These are phyloP conservation scores for Pichia membranifaciens DNA, from an alignment of 805 yeast species.

Conservation along the genomic window DNA sequence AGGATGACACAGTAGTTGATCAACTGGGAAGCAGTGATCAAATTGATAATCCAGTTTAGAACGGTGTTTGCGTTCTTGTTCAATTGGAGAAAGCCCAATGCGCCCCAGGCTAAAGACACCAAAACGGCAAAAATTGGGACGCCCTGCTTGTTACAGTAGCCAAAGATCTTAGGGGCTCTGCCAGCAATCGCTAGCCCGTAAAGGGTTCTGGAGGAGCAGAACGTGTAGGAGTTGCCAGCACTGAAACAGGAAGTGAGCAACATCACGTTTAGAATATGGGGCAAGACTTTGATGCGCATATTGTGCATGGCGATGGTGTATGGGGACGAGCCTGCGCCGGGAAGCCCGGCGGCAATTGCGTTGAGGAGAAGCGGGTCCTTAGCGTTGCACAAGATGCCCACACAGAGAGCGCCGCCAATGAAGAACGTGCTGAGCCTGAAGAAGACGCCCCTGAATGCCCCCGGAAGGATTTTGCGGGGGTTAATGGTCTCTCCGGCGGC, in stretches of 20 bases:
- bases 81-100: conserved; percentile 61
- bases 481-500: conserved; percentile 42
- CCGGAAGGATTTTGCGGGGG: conserved; percentile 41
- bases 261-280: conserved; percentile 70
- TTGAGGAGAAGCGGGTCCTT: conserved; percentile 33
- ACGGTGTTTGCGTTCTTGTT: conserved; percentile 57
- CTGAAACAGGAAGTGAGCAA: conserved; percentile 69
- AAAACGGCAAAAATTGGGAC: conserved; percentile 64
- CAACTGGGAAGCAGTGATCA: conserved; percentile 65
- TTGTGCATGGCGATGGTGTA: conserved; percentile 75
- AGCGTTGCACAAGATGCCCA: conserved; percentile 39
- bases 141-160: conserved; percentile 59
- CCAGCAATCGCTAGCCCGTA: conserved; percentile 67
- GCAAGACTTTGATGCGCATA: conserved; percentile 57
- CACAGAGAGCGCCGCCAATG: conserved; percentile 44
- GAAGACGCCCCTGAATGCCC: conserved; percentile 42
- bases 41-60: conserved; percentile 64
- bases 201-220: conserved; percentile 59
- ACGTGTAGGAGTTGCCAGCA: conserved; percentile 77
- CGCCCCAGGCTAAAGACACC: conserved; percentile 54
- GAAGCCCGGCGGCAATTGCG: conserved; percentile 31
- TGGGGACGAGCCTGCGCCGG: conserved; percentile 57
- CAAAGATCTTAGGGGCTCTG: conserved; percentile 64
- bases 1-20: conserved; percentile 55
- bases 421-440: conserved; percentile 38